Base-by-base conservation (phyloP, 371 early-diverging fungal genomes). In the Apophysomyces ossiformis region DNA sequence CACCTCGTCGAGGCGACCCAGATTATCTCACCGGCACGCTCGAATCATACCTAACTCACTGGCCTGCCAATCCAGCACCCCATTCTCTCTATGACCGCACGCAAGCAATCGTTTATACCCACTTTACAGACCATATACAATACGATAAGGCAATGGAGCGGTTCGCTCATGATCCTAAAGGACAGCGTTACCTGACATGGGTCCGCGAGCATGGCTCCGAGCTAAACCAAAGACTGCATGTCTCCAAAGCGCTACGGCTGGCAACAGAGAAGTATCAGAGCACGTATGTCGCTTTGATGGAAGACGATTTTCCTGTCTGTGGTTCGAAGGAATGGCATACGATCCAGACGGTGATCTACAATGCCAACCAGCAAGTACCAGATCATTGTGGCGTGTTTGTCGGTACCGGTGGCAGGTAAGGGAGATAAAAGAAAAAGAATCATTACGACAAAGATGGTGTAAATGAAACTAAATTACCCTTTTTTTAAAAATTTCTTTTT, bases 221-320 rank as follows among this genome's bases (percentile, higher is more conserved):
- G 26, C 72, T 70, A 65, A 83, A 85, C 62, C 88, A 88, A 58
- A 79, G 86, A 7, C 63, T 79, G 21, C 88, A 88, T 71, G 75
- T 88, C n/a, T 76, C 85, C 13, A 81, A 75, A 18, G 88, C 87
- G 5, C 68, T 88, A 43, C 69, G 69, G 45, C 47, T 79, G 32
- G 85, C 77, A 5, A 66, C 80, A 0, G 57, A 68, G 5, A 66
- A 62, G 2, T 76, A 79, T 32, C 64, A 73, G 68, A 69, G 79
- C 64, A 66, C 82, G 1, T 88, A 88, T 60, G 61, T 85, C 47
- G 82, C 79, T 1, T 63, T 88, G 35, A 74, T 84, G 70, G 88
- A 88, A 65, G 88, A 88, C 58, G 88, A 88, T 67, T 88, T 88
- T 46, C 88, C 87, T 3, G 78, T 88, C 0, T 88, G 88, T 61